These are phyloP conservation scores for Debaryomyces coudertii DNA, from an alignment of 1,139 yeast genomes.

Conservation along the genomic window DNA sequence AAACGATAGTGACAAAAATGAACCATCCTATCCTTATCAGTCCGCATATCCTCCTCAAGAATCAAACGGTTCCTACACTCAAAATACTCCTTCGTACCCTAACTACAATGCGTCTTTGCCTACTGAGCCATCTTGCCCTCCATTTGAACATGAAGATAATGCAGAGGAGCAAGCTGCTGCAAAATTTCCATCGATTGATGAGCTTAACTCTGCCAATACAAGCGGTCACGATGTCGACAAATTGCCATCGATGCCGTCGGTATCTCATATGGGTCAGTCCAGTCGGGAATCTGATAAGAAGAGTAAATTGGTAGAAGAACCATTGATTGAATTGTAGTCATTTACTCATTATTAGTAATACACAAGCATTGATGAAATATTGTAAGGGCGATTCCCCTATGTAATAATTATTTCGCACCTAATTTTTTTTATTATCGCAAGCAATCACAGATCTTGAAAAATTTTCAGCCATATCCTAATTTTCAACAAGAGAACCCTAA, in stretches of 20 bases:
- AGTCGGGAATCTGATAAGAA: neutral
- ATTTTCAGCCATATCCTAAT: neutral
- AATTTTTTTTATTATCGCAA: conserved; percentile 4
- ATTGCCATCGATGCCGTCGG: conserved; percentile 16
- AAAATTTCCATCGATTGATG: conserved; percentile 25
- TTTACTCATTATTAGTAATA: neutral
- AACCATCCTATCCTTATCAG: conserved; percentile 3
- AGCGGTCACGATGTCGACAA: neutral
- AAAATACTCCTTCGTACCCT: conserved; percentile 8
- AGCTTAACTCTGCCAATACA: conserved; percentile 14
- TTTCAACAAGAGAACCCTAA: neutral
- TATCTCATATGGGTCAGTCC: conserved; percentile 7
- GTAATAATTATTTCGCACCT: conserved; percentile 1
- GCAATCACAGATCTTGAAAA: conserved; percentile 3
- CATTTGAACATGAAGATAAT: conserved; percentile 10
- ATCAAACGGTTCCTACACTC: neutral
- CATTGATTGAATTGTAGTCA: conserved; percentile 38
- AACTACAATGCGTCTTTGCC: conserved; percentile 12
- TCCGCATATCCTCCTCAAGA: conserved; percentile 9
- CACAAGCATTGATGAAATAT: neutral
- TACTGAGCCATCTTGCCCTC: conserved; percentile 14
- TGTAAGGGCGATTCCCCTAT: neutral
- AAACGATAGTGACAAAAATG: conserved; percentile 3
- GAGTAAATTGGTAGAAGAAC: conserved; percentile 28
- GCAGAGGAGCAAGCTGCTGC: conserved; percentile 23